Base-by-base conservation (phyloP, 1,284 basidiomycete genomes). In the Ustilago tritici region DNA sequence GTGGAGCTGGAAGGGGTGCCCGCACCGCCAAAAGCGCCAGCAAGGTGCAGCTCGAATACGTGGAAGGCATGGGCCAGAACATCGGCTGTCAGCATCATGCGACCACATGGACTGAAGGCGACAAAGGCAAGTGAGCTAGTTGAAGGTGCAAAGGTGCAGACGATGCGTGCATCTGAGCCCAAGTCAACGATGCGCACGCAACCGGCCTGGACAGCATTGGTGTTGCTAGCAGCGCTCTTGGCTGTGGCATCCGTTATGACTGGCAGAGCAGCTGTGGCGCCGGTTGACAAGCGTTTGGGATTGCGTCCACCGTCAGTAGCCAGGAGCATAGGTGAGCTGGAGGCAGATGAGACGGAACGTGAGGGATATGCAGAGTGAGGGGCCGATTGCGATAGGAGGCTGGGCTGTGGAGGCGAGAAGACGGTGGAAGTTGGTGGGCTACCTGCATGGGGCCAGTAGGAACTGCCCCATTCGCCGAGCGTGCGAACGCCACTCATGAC, bases 401-500 rank as follows among this genome's bases (percentile, higher is more conserved):
- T 67, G 47, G 59, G 36, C 15, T 65, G 56, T 6, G 73, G 59
- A 23, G 68, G 62, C 23, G 61, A 55, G 23, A 63, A 64, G 17
- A 61, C 56, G 23, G 36, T 32, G 0, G 43, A 23, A 38, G n/a
- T 23, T 3, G 65, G 66, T 14, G 60, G 63, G 31, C 66, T 72
- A 50, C 56, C 62, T n/a, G 70, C 61, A 17, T 67, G 61, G 2
- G 66, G 66, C 73, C 67, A 70, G 56, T 77, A 77, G 46, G 66
- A 66, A 64, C 63, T 70, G 31, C 75, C 61, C 75, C 75, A 77
- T 40, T 77, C 75, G 23, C 75, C 75, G 11, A 77, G 62, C 7
- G 70, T 73, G 12, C 75, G 70, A 3, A 77, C 67, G 41, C 75
- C 75, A 47, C 63, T 77, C 54, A 77, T 54, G 58, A 77, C 75